These are phyloP conservation scores for Phlebopus sp. DNA, from an alignment of 1,284 basidiomycete species.

Conservation along the genomic window DNA sequence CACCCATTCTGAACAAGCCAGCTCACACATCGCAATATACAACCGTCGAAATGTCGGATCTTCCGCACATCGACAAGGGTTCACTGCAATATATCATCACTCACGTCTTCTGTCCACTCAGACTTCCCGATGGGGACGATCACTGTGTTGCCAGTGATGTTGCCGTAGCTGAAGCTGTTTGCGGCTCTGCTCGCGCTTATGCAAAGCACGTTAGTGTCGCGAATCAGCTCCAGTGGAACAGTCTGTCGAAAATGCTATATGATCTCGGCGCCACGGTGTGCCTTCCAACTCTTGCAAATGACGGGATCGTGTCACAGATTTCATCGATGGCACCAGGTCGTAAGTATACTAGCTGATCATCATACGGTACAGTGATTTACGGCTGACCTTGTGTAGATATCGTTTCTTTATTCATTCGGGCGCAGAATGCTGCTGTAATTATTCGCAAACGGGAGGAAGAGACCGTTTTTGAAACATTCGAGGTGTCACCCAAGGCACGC, in stretches of 20 bases:
- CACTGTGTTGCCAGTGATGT: slow-evolving; percentile 9
- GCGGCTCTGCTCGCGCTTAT: slow-evolving; percentile 7
- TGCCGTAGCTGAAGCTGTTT: slow-evolving; percentile 9
- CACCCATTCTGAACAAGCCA: too few relatives aligned
- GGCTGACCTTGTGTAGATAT: slow-evolving; percentile 15
- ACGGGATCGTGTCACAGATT: slow-evolving; percentile 11
- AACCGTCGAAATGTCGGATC: too few relatives aligned
- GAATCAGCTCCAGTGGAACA: slow-evolving; percentile 10
- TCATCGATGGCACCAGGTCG: slow-evolving; percentile 16
- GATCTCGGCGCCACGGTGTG: slow-evolving; percentile 12
- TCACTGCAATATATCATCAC: slow-evolving; percentile 13
- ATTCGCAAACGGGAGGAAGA: slow-evolving; percentile 23
- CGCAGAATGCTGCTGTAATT: slow-evolving; percentile 38
- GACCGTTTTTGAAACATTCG: slow-evolving; percentile 36
- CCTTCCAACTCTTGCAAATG: slow-evolving; percentile 8
- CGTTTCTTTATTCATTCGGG: slow-evolving; percentile 29
- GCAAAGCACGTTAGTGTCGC: not conserved
- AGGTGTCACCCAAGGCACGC: slow-evolving; percentile 23
- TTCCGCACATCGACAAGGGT: not conserved
- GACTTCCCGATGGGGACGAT: slow-evolving; percentile 22
- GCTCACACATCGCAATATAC: too few relatives aligned
- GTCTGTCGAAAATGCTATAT: slow-evolving; percentile 18
- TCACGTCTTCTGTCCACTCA: slow-evolving; percentile 22
- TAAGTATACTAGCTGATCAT: not conserved
- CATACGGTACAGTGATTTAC: too few relatives aligned